Evolutionary conservation across 2,329 filamentous ascomycete genomes (phyloP).

Genomic region (Kalaharituber pfeilii): DNA sequence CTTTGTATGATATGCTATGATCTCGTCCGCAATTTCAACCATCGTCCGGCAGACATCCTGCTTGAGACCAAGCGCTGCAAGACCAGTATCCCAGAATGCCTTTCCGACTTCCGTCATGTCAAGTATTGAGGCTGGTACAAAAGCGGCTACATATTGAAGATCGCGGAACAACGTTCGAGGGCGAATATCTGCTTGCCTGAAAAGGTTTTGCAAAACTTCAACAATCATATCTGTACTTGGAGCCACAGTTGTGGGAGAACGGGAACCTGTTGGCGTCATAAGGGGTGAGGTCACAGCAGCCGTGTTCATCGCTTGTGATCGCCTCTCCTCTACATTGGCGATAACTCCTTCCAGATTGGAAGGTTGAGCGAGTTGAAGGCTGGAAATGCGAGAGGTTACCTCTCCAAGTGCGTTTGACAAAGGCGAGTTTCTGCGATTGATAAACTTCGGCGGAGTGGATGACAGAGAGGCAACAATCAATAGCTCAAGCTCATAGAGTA

Average conservation of each 20-base stretch:
- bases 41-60: constrained; percentile 72
- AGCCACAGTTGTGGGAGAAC: constrained; percentile 16
- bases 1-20: constrained; percentile 51
- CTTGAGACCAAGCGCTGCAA: constrained; percentile 77
- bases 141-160: constrained; percentile 54
- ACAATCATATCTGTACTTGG: constrained; percentile 48
- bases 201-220: constrained; percentile 47
- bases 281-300: constrained; percentile 22
- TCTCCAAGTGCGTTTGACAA: constrained; percentile 31
- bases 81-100: constrained; percentile 76
- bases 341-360: constrained; percentile 47
- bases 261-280: constrained; percentile 20
- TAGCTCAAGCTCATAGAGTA: constrained; percentile 64
- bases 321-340: constrained; percentile 50
- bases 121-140: constrained; percentile 43
- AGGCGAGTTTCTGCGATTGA: constrained; percentile 26
- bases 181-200: constrained; percentile 50
- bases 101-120: constrained; percentile 48
- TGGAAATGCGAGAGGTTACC: constrained; percentile 30
- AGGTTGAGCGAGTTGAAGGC: constrained; percentile 29
- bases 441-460: constrained; percentile 31
- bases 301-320: constrained; percentile 39
- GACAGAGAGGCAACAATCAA: constrained; percentile 61
- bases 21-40: constrained; percentile 55
- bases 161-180: constrained; percentile 69